Evolutionary conservation across 2,329 filamentous ascomycete genomes (phyloP).

Genomic region (Epichloe hybrida): DNA sequence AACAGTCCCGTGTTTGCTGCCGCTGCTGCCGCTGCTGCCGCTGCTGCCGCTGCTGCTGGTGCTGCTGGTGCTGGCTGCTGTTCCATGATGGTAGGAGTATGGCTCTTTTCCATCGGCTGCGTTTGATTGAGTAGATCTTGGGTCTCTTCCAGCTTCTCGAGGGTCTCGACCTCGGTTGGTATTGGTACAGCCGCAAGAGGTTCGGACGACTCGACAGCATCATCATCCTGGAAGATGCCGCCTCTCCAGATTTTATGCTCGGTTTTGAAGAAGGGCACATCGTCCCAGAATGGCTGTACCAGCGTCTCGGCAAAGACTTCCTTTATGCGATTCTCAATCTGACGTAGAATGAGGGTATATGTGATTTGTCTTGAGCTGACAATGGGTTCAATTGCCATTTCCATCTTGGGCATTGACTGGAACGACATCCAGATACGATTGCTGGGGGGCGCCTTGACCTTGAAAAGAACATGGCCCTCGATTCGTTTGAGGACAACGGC

Average conservation of each 20-base stretch:
- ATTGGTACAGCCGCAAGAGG: constrained; percentile 16
- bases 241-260: constrained; percentile 66
- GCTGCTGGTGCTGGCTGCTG: constrained; percentile 8
- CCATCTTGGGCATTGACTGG: constrained; percentile 84
- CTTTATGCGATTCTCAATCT: constrained; percentile 90
- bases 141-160: constrained; percentile 33
- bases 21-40: not conserved
- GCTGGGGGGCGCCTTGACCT: constrained; percentile 92
- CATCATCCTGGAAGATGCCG: constrained; percentile 59
- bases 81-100: constrained; percentile 34
- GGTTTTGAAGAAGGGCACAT: constrained; percentile 80
- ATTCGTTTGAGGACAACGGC: constrained; percentile 75
- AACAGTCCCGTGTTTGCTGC: constrained; percentile 27
- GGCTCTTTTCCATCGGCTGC: constrained; percentile 41
- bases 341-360: constrained; percentile 77
- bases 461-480: constrained; percentile 71
- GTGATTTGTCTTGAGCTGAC: constrained; percentile 93
- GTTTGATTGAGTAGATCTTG: constrained; percentile 25
- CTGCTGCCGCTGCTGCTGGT: constrained; percentile 11
- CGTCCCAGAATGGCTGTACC: constrained; percentile 91
- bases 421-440: constrained; percentile 96
- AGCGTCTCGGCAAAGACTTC: constrained; percentile 87
- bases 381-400: constrained; percentile 88
- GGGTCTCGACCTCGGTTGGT: constrained; percentile 35
- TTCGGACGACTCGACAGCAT: constrained; percentile 23